phyloP scores from a whole-genome alignment of 352 stramenopile species.

The Pseudoperonospora humuli region DNA sequence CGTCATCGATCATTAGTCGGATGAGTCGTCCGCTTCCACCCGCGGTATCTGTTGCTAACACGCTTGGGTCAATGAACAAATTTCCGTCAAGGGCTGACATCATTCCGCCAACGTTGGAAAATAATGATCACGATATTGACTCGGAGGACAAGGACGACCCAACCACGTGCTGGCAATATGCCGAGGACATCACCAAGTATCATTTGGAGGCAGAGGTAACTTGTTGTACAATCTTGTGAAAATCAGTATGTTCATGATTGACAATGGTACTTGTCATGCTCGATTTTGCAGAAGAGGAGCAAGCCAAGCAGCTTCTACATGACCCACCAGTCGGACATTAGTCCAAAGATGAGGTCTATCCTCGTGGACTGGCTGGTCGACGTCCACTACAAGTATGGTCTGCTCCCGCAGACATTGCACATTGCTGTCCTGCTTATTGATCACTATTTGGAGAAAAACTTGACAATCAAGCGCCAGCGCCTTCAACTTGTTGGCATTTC shows the following conservation, averaged over 20 bases:
- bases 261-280: conserved; percentile 1
- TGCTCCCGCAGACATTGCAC: conserved; percentile 75
- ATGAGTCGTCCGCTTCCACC: conserved; percentile 18
- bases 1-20: conserved; percentile 18
- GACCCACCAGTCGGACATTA: conserved; percentile 94
- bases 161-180: conserved; percentile 68
- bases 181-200: conserved; percentile 76
- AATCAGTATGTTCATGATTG: not conserved
- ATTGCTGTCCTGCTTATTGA: conserved; percentile 83
- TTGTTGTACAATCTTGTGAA: not conserved
- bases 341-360: conserved; percentile 98
- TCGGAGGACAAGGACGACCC: conserved; percentile 59
- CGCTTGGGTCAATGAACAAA: conserved; percentile 29
- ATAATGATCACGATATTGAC: conserved; percentile 63
- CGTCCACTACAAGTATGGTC: conserved; percentile 78
- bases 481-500: conserved; percentile 95
- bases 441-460: conserved; percentile 61
- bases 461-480: conserved; percentile 67
- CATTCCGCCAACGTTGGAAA: conserved; percentile 5
- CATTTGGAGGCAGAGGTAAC: conserved; percentile 58
- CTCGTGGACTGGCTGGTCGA: conserved; percentile 99
- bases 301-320: conserved; percentile 68
- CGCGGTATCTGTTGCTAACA: conserved; percentile 27
- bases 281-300: conserved; percentile 37
- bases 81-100: conserved; percentile 20